A percentile compares a stretch with the other conserved stretches of the same genome.
Conservation (phyloP, 768 basidiomycete genomes). For the Cystofilobasidium ferigula region DNA sequence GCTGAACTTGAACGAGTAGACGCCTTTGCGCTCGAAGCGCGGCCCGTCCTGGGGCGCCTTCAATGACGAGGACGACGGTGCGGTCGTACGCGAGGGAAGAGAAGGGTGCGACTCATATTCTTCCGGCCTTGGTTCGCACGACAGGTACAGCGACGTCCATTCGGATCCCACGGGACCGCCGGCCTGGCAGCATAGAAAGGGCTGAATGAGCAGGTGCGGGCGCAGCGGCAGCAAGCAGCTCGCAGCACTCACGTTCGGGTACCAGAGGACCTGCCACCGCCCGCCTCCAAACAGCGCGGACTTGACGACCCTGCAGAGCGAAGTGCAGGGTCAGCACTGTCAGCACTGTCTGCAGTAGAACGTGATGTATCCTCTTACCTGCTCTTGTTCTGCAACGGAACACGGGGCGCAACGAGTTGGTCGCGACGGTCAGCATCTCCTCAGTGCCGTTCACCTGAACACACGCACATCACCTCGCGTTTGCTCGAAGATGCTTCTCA, state of each 20-base stretch:
- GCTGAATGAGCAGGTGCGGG: neutral
- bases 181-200: too few relatives aligned
- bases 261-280: conserved; percentile 5
- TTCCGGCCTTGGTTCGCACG: conserved; percentile 7
- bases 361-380: too few relatives aligned
- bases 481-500: conserved; percentile 63
- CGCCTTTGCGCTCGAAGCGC: too few relatives aligned
- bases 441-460: neutral
- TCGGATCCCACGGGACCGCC: conserved; percentile 14
- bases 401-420: too few relatives aligned
- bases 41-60: neutral
- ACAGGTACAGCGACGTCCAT: conserved; percentile 18
- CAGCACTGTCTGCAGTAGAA: too few relatives aligned
- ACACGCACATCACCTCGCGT: conserved; percentile 43
- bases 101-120: conserved; percentile 12
- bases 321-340: too few relatives aligned
- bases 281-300: conserved; percentile 7
- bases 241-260: conserved; percentile 5
- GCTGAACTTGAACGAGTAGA: too few relatives aligned
- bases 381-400: neutral
- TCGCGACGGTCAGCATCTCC: too few relatives aligned
- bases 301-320: conserved; percentile 14
- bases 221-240: neutral
- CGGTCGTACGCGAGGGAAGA: neutral
- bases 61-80: neutral